A percentile compares a stretch with the other conserved stretches of the same genome.
Conservation (phyloP, 495 filamentous ascomycete genomes). For the Aspergillus nidulans region DNA sequence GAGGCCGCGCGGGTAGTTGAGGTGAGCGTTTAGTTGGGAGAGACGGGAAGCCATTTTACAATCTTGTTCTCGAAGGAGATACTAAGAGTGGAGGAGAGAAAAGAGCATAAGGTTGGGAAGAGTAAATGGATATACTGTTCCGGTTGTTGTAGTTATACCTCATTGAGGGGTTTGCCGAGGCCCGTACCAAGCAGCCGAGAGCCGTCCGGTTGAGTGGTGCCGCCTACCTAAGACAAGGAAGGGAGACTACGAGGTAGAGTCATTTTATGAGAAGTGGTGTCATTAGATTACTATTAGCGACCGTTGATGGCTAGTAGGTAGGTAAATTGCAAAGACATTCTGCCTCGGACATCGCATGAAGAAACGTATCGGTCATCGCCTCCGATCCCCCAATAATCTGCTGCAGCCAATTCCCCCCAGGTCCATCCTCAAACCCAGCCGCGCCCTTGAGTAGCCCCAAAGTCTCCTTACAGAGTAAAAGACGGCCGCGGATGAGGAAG, state of each 20-base stretch:
- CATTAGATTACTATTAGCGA: conserved; percentile 2
- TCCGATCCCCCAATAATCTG: conserved; percentile 34
- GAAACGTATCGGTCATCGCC: conserved; percentile 30
- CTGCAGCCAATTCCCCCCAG: conserved; percentile 25
- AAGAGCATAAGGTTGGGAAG: not conserved
- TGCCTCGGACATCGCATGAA: conserved; percentile 26
- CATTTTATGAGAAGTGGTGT: not conserved
- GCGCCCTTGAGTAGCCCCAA: conserved; percentile 23
- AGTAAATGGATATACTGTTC: not conserved
- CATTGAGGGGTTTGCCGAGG: conserved; percentile 5
- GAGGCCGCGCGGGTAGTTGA: conserved; percentile 75
- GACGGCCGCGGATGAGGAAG: conserved; percentile 27
- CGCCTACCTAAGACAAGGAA: not conserved
- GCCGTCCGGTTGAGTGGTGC: not conserved
- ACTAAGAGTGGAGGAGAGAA: conserved; percentile 16
- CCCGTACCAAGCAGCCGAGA: conserved; percentile 1
- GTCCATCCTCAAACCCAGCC: not conserved
- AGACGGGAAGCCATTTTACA: conserved; percentile 48
- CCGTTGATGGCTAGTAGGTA: not conserved
- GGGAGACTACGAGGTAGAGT: not conserved
- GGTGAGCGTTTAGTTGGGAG: conserved; percentile 65
- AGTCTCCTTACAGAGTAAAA: conserved; percentile 30
- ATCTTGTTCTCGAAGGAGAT: conserved; percentile 3
- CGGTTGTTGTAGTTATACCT: not conserved
- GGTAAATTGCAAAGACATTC: conserved; percentile 30